Evolutionary conservation across 2,329 filamentous ascomycete species (phyloP), one percentile per base, ranked within the genome.

Genomic region (Chaetomiaceae sp.): DNA sequence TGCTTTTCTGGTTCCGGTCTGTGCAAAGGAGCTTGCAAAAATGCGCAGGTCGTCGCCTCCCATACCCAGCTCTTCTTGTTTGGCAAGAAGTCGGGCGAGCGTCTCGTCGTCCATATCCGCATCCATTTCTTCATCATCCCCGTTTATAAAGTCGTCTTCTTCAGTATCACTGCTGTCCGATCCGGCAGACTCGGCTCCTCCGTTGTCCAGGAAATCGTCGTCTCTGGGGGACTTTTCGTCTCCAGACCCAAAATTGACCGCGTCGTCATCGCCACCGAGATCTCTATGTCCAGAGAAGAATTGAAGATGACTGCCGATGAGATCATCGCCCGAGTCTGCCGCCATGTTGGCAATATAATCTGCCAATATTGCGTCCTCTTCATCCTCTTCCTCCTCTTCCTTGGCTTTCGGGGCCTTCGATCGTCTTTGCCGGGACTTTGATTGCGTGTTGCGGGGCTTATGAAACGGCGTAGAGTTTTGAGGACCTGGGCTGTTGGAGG

Each of bases 261-360:
- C 70, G 31, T 68, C 66, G 54, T 75, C 68, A 13, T 66, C 65
- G 31, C 70, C 73, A 20, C 74, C 74, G 3, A 77, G 61, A 38
- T 76, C 72, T 49, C 70, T 68, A 8, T 60, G 57, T 10, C 58
- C 61, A 46, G 61, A 62, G 45, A 68, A 65, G 5, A 61, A 44
- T 23, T 62, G 58, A 4, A 62, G 55, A 3, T 55, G 53, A 30
- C 39, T 33, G 9, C 47, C 47, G 14, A 56, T 38, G 3, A 60
- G 53, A 12, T 64, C 61, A 4, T 62, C 56, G 9, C 63, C 42
- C 3, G 70, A 72, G 42, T 75, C 73, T 1, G 73, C 73, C 16
- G 68, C 68, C 60, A 87, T 74, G 55, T 89, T 88, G 38, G 79
- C 76, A 61, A 89, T 83, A 59, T 90, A 90, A 61, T 91, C 87